Conservation (phyloP, 139 green algal species). For the Yamagishiella unicocca region DNA sequence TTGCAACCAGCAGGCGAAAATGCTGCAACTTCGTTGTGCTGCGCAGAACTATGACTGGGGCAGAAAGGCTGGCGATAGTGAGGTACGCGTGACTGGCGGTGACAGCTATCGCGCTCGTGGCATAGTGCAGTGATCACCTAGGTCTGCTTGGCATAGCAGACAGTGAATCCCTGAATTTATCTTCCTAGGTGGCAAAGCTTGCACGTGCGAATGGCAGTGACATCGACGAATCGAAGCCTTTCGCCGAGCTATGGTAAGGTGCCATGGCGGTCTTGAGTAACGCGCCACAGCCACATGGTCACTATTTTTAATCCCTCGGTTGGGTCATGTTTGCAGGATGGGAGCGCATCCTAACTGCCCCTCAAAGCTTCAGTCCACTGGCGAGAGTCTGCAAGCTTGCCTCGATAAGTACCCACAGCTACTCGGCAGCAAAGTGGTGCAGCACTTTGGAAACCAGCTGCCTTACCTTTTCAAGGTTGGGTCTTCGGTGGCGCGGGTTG, state of each 20-base stretch:
- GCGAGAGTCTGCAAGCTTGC: constrained; percentile 70
- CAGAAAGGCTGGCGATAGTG: constrained; percentile 58
- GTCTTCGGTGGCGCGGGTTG: no score
- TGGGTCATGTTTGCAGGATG: constrained; percentile 83
- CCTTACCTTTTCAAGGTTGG: constrained; percentile 97
- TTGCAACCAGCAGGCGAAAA: neutral
- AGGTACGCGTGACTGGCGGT: constrained; percentile 64
- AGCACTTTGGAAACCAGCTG: constrained; percentile 82
- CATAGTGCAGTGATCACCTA: no score
- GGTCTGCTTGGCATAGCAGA: no score
- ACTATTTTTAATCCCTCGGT: neutral
- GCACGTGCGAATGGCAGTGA: constrained; percentile 69
- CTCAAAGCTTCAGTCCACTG: constrained; percentile 68
- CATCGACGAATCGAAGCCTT: constrained; percentile 83
- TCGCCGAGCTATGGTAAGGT: constrained; percentile 95
- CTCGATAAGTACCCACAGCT: constrained; percentile 77
- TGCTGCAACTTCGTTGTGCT: constrained; percentile 58
- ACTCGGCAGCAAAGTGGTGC: constrained; percentile 74
- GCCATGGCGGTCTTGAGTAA: neutral
- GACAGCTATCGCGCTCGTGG: no score
- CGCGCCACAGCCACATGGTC: neutral
- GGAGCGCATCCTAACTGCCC: constrained; percentile 94
- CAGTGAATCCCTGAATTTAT: no score
- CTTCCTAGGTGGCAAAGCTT: constrained; percentile 82
- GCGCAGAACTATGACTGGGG: constrained; percentile 97